Base-by-base conservation (phyloP, 2,329 filamentous ascomycete species). In the Mycosphaerella sp. region DNA sequence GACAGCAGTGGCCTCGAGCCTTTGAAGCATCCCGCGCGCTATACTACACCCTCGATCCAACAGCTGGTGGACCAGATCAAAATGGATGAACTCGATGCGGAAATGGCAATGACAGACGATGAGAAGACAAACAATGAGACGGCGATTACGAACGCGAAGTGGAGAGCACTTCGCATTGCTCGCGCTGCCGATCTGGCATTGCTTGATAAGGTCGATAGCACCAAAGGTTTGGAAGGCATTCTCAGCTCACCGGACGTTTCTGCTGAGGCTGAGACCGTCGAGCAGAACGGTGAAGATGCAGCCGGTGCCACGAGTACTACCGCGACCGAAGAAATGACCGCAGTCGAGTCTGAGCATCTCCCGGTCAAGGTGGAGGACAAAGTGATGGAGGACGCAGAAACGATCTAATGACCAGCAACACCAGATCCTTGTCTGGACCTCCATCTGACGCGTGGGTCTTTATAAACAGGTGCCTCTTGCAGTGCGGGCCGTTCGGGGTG, bases 181-280 rank as follows among this genome's bases (percentile, higher is more conserved):
- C 83, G 86, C 50, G 82, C 81, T 58, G 82, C 77, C 50, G 86
- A 85, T 61, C 78, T 97, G 59, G 79, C 81, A 40, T 73, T 82
- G 16, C 93, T 97, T 67, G 90, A 97, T 68, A 88, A 86, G 68
- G 86, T 95, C 42, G 89, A 95, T 49, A 84, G 89, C 58, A 84
- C 86, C 36, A 86, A 86, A 65, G 87, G 88, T 57, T 66, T 83
- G 54, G 73, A 79, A 55, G 68, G 71, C 16, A 54, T 60, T 44
- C 41, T 60, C 45, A 51, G 43, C 32, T 41, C 51, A 21, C 37
- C 45, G 12, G 53, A 49, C 14, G 18, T 36, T 10, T 14, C 49
- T n/a, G 30, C 41, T 17, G 49, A 56, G 34, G 39, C 34, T 44
- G 56, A 55, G 21, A 32, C 48, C 27, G 47, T 28, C 30, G 55